Evolutionary conservation across 495 filamentous ascomycete genomes (phyloP).

Genomic region (Penicillium steckii): DNA sequence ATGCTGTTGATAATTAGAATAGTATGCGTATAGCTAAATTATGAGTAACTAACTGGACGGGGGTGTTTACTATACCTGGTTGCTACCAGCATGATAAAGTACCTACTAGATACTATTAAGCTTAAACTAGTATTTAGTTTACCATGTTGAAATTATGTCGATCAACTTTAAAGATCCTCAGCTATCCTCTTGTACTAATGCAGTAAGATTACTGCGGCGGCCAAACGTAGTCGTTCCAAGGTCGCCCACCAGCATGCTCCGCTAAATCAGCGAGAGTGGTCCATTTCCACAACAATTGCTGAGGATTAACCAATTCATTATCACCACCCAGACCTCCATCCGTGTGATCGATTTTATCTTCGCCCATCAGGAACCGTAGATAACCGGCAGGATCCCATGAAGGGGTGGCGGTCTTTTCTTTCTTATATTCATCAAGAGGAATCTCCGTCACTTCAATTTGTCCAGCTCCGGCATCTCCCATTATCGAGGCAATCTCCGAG

Average conservation of each 20-base stretch:
- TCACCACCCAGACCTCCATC: slow-evolving; percentile 11
- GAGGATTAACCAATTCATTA: slow-evolving; percentile 12
- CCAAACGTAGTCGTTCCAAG: slow-evolving; percentile 23
- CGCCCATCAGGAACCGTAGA: slow-evolving; percentile 27
- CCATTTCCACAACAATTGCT: slow-evolving; percentile 20
- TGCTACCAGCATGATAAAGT: too few relatives aligned
- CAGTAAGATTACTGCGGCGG: slow-evolving; percentile 3
- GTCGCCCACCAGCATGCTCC: slow-evolving; percentile 10
- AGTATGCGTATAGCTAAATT: too few relatives aligned
- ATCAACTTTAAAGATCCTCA: too few relatives aligned
- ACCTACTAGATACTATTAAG: too few relatives aligned
- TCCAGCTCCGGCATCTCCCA: slow-evolving; percentile 21
- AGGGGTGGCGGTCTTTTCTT: slow-evolving; percentile 3
- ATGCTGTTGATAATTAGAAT: too few relatives aligned
- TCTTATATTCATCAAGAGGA: not conserved
- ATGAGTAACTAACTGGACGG: too few relatives aligned
- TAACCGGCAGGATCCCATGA: slow-evolving; percentile 20
- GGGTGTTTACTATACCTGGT: too few relatives aligned
- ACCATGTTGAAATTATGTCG: too few relatives aligned
- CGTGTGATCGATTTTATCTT: slow-evolving; percentile 24
- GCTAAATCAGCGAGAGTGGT: slow-evolving; percentile 19
- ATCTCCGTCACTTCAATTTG: slow-evolving; percentile 17
- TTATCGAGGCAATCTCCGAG: slow-evolving; percentile 18
- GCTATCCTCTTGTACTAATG: too few relatives aligned
- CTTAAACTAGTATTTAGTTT: too few relatives aligned